Evolutionary conservation across 2,329 filamentous ascomycete species (phyloP), one percentile per base, ranked within the genome.

Genomic region (Verticillium dahliae): DNA sequence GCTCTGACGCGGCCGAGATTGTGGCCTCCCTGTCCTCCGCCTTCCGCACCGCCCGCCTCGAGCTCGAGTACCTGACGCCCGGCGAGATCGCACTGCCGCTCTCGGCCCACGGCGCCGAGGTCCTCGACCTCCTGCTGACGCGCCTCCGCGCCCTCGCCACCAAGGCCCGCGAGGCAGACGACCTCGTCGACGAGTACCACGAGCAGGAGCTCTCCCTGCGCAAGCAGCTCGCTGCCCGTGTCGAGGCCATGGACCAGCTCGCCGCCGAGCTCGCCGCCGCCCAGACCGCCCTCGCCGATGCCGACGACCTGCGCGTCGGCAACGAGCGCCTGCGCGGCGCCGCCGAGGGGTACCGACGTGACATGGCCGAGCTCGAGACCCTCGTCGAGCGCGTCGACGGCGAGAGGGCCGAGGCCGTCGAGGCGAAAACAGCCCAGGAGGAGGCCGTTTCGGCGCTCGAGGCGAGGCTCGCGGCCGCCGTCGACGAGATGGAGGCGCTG

Each of bases 31-130:
- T 88, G 13, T 70, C 76, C 0, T 64, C 74, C 1, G 77, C 80
- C 1, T 83, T 88, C 72, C 81, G 85, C 22, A 71, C 80, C 1
- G 85, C 85, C 1, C 80, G 85, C 1, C 73, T 87, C 0, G 85
- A 88, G 66, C 79, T 88, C 2, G 85, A 88, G 69, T 87, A 87
- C 67, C 76, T 87, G 22, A 82, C 80, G 0, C 85, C 85, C 0
- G 85, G 85, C 6, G 85, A 88, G 68, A 74, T 81, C n/a, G 67
- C 77, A 0, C 75, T 85, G 0, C 82, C 84, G 0, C 73, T 85
- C 0, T 78, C 78, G 0, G 79, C 80, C 0, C 80, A 80, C 58
- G 84, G 84, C 1, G 80, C 81, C 1, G 78, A 83, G 59, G 77
- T 88, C 0, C 76, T 88, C 0, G 82, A 85, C 61, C 76, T 86